These are phyloP conservation scores for Apiospora saccharicola DNA, from an alignment of 2,329 filamentous ascomycete species.

Conservation along the genomic window DNA sequence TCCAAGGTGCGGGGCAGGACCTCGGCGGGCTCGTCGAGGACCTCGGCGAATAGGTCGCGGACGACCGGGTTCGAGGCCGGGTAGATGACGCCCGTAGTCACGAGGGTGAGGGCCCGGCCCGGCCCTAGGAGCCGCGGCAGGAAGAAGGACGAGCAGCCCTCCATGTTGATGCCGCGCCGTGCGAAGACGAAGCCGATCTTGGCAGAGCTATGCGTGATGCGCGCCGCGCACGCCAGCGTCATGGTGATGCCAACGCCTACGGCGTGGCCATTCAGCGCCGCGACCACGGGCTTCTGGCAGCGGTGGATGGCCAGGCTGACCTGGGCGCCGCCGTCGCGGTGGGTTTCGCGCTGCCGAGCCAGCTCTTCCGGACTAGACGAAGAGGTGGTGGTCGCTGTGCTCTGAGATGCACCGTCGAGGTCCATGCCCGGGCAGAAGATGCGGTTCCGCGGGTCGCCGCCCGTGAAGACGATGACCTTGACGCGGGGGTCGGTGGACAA, in stretches of 20 bases:
- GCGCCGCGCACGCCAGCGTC: conserved; percentile 62
- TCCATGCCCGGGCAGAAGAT: conserved; percentile 68
- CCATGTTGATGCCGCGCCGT: conserved; percentile 74
- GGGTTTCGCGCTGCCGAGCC: conserved; percentile 25
- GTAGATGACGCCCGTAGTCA: conserved; percentile 72
- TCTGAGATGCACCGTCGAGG: conserved; percentile 46
- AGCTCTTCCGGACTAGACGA: conserved; percentile 22
- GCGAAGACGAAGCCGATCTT: conserved; percentile 80
- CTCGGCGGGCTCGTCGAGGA: conserved; percentile 60
- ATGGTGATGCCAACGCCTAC: conserved; percentile 70
- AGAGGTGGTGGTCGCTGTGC: conserved; percentile 34
- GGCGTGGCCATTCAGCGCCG: conserved; percentile 65
- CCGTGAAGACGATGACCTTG: conserved; percentile 61
- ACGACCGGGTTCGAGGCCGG: conserved; percentile 58
- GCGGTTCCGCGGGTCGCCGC: conserved; percentile 54
- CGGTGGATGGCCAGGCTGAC: conserved; percentile 62
- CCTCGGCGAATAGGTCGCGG: conserved; percentile 70
- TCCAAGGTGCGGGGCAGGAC: conserved; percentile 71
- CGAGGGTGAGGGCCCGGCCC: conserved; percentile 67
- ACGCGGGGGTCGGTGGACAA: conserved; percentile 63
- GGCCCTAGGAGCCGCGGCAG: conserved; percentile 73
- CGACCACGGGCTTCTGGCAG: conserved; percentile 66
- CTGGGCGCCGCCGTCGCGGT: conserved; percentile 61
- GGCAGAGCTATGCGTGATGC: conserved; percentile 61
- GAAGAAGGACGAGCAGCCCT: conserved; percentile 76